Conservation (phyloP, 345 rosid genomes). For the Salix koriyanagi region DNA sequence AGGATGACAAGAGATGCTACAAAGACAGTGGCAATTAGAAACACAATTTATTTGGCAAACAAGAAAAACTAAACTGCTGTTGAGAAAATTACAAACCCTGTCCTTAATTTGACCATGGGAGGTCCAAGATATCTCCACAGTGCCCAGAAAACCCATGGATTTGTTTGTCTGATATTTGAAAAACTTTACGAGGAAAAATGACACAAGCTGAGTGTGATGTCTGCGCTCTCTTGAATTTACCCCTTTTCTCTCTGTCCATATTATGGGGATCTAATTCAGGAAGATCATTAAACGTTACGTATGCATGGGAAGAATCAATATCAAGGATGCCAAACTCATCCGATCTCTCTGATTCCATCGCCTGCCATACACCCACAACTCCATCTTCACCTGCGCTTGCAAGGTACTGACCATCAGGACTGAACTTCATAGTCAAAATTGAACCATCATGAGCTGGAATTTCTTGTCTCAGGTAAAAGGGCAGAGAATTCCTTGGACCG, state of each 20-base stretch:
- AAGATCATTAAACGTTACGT: slow-evolving; percentile 31
- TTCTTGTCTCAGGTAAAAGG: slow-evolving; percentile 18
- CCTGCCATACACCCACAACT: slow-evolving; percentile 27
- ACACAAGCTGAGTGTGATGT: slow-evolving; percentile 32
- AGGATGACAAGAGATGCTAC: slow-evolving; percentile 46
- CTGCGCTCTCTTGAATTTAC: slow-evolving; percentile 21
- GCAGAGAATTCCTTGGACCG: slow-evolving; percentile 22
- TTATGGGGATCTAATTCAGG: slow-evolving; percentile 32
- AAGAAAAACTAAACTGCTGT: not conserved
- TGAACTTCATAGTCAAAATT: slow-evolving; percentile 28
- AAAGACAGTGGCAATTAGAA: slow-evolving; percentile 8
- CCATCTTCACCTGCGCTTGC: slow-evolving; percentile 35
- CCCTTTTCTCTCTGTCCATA: slow-evolving; percentile 16
- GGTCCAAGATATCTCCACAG: slow-evolving; percentile 41
- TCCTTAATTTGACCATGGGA: slow-evolving; percentile 54
- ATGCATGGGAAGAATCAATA: slow-evolving; percentile 30
- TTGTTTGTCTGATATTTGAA: slow-evolving; percentile 37
- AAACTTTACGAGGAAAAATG: slow-evolving; percentile 39
- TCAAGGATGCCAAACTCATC: slow-evolving; percentile 13
- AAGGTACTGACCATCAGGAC: slow-evolving; percentile 26
- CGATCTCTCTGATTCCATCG: slow-evolving; percentile 9
- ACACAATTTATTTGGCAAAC: slow-evolving; percentile 1
- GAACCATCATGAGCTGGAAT: slow-evolving; percentile 28
- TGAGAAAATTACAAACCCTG: slow-evolving; percentile 25
- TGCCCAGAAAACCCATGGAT: slow-evolving; percentile 53